Base-by-base conservation (phyloP, 768 basidiomycete genomes). In the Phylloporus rhodoxanthus region DNA sequence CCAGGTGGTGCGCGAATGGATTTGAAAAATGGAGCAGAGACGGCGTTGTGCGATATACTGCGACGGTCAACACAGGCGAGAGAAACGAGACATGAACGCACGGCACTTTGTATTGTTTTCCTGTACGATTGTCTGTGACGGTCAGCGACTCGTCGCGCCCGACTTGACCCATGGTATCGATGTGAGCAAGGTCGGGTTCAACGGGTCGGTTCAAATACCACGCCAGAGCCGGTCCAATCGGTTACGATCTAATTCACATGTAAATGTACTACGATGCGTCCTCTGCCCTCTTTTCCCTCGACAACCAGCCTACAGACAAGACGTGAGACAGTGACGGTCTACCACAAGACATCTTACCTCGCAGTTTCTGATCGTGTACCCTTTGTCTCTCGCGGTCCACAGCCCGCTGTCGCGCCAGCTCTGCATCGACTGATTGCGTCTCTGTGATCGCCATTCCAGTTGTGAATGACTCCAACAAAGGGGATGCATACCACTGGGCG, bases 71-170 rank as follows among this genome's bases (percentile, higher is more conserved):
- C 6, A 25, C 38, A 52, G 42, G 28, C 21, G 21, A 30, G 2
- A 10, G 28, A 36, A 28, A 38, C 20, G 26, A 25, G 40, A 36
- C 7, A 15, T 21, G 11, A 11, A 76, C 86, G 63, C 52, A 91
- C 87, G 84, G 84, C 41, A 92, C 71, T 25, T 69, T 78, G 70
- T 85, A 85, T 3, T 78, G 76, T 65, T 84, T 86, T 25, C 88
- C 89, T 2, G 91, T 93, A 49, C 91, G 82, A 66, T 93, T 90
- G 71, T 93, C 91, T 50, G 70, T 71, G 59, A 93, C 81, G 6
- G 83, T 85, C 41, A 92, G 72, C 51, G 64, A 68, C 13, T 68
- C 58, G 38, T 61, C 57, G 5, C 61, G 56, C 11, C 30, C 36
- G 14, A 33, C 59, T 42, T 66, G 59, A 9, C 66, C 66, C 66